Base-by-base conservation (phyloP, 768 basidiomycete species). In the Lactifluus volemus region DNA sequence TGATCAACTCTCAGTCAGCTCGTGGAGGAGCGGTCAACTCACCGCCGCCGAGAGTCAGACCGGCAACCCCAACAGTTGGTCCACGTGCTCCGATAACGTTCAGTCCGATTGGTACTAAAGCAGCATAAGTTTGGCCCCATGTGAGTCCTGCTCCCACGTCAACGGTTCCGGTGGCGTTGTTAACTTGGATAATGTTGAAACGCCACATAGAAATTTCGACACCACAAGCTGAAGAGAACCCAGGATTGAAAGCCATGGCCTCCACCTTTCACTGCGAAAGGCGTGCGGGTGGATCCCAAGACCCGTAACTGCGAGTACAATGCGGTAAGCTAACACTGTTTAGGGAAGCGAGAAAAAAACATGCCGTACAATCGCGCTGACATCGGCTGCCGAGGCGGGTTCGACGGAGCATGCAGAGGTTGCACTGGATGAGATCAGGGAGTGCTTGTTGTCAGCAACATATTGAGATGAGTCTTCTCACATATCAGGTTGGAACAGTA, bases 151-250 rank as follows among this genome's bases (percentile, higher is more conserved):
- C 25, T 4, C 68, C 67, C 5, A 66, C 34, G 29, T 60, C 61
- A 10, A 62, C 58, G 14, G 66, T 67, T 0, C 30, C 50, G 5
- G 44, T 51, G 8, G 4, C 19, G 3, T 14, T n/a, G 32, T 65
- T 47, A 44, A 64, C 47, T 5, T 42, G 47, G 5, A 60, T 49
- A 1, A 30, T 19, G 32, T 57, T 53, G 50, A 69, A 71, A 1
- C 64, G 65, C 29, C 58, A 32, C 68, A 71, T 66, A 6, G 68
- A 15, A 5, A 71, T 69, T 14, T 69, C 61, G 15, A 71, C 66
- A 32, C 70, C 70, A 1, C 11, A 39, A 11, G 70, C 71, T 5
- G 70, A 69, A 17, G 63, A 68, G 63, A 69, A 69, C 17, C 66
- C 65, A 1, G 54, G 63, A 30, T 67, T 68, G 1, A 49, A 48